A percentile compares a stretch with the other conserved stretches of the same genome.
These are phyloP conservation scores for Barnettozyma californica DNA, from an alignment of 805 yeast genomes.

Conservation along the genomic window DNA sequence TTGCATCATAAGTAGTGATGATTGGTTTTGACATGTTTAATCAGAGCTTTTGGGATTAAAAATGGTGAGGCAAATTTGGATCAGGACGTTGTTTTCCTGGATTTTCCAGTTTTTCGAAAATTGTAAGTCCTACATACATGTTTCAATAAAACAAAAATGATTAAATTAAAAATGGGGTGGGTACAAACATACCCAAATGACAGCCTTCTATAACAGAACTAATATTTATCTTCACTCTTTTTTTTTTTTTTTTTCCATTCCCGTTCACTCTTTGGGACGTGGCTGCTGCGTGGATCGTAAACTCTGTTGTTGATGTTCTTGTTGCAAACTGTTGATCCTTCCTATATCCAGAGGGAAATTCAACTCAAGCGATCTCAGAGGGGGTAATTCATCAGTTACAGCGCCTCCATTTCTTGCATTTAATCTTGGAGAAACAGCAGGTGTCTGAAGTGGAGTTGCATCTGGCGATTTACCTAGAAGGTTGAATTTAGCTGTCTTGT, in stretches of 20 bases:
- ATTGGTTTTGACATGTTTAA: not conserved
- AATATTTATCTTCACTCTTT: not conserved
- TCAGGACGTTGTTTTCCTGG: too few species aligned
- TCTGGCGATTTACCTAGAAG: constrained; percentile 26
- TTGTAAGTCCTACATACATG: too few species aligned
- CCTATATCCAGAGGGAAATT: constrained; percentile 22
- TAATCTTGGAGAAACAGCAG: constrained; percentile 23
- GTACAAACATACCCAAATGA: not conserved
- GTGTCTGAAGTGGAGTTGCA: constrained; percentile 25
- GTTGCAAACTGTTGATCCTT: constrained; percentile 2
- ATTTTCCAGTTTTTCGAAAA: too few species aligned
- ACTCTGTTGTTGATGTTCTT: constrained; percentile 8
- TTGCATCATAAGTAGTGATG: not conserved
- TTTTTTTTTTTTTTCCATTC: not conserved
- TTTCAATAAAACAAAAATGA: not conserved
- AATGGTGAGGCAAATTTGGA: not conserved
- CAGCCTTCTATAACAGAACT: not conserved
- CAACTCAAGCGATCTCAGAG: constrained; percentile 23
- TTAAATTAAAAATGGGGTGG: not conserved
- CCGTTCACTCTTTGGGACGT: not conserved
- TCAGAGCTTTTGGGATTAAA: not conserved
- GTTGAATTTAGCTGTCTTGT: constrained; percentile 9
- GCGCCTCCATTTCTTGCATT: constrained; percentile 6
- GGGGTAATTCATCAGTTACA: constrained; percentile 22
- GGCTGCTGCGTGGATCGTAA: constrained; percentile 1